A percentile compares a stretch with the other conserved stretches of the same genome.
phyloP scores from a whole-genome alignment of 2,329 filamentous ascomycete species.

The Colletotrichum shisoi region DNA sequence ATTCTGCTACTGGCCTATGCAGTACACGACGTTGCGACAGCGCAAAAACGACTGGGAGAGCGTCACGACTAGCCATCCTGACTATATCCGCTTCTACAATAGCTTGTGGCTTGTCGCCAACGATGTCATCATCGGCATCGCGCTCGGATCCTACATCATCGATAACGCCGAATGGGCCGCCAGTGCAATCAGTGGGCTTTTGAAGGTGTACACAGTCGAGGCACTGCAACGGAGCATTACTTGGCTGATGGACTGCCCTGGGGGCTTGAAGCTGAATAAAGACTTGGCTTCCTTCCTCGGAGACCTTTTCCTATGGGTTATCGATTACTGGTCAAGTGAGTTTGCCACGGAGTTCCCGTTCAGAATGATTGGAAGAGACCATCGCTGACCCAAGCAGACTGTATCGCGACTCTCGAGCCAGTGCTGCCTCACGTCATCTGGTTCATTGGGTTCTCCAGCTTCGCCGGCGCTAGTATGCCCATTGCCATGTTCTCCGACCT shows the following conservation, averaged over 20 bases:
- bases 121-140: slow-evolving; percentile 98
- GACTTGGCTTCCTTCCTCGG: slow-evolving; percentile 94
- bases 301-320: slow-evolving; percentile 96
- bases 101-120: slow-evolving; percentile 98
- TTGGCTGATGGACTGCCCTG: slow-evolving; percentile 96
- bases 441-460: slow-evolving; percentile 92
- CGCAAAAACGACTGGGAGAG: slow-evolving; percentile 94
- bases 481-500: slow-evolving; percentile 95
- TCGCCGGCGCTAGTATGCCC: slow-evolving; percentile 95
- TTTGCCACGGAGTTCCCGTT: slow-evolving; percentile 33
- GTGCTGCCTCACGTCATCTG: slow-evolving; percentile 86
- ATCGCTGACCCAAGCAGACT: slow-evolving; percentile 60
- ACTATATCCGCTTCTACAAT: slow-evolving; percentile 99
- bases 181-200: slow-evolving; percentile 75
- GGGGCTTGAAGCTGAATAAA: slow-evolving; percentile 91
- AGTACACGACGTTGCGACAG: slow-evolving; percentile 89
- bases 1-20: slow-evolving; percentile 98
- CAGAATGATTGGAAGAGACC: background rate
- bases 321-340: slow-evolving; percentile 93
- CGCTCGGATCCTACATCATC: slow-evolving; percentile 93
- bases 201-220: slow-evolving; percentile 85
- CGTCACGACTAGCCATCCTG: slow-evolving; percentile 91
- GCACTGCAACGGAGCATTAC: slow-evolving; percentile 87
- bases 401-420: slow-evolving; percentile 79
- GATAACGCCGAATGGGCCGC: slow-evolving; percentile 91